Evolutionary conservation across 2,329 filamentous ascomycete genomes (phyloP), one percentile per base, ranked within the genome.

Genomic region (Decorospora gaudefroyi): DNA sequence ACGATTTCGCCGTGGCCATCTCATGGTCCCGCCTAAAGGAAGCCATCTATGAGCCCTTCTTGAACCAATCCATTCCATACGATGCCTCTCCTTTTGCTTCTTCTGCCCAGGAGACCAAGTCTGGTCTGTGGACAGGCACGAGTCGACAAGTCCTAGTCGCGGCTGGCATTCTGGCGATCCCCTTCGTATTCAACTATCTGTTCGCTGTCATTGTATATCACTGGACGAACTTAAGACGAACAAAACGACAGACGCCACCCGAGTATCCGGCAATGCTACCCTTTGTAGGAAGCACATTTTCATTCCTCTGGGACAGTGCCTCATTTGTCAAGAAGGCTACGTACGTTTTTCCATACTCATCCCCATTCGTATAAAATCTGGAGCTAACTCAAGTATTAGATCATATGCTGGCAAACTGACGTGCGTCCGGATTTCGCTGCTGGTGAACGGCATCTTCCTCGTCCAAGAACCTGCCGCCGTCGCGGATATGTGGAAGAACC

Each of bases 271-370:
- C 21, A 8, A 8, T 33, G 4, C 31, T n/a, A n/a, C n/a, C 31
- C 4, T 4, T 33, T 2, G 10, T 33, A 6, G 31, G 31, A 4
- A 33, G 18, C 17, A 33, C 31, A 13, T 12, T 33, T 5, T 22
- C 31, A 4, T 33, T 33, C 17, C 10, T 33, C 4, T 33, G 31
- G 31, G 31, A 21, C 13, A n/a, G 31, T 18, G 31, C 31, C n/a
- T 22, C 31, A n/a, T 33, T 33, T 12, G 31, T 33, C 7, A 33
- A 33, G 12, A 33, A 21, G 17, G 31, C 31, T 9, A 33, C 31
- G 31, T 33, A 33, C 3, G 30, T 33, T 19, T n/a, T 19, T n/a
- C 9, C 6, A 18, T 10, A n/a, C 16, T 18, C 16, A 17, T 2
- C 4, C 5, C 13, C 10, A n/a, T n/a, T n/a, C n/a, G n/a, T n/a